A percentile compares a stretch with the other conserved stretches of the same genome.
Evolutionary conservation across 331 rosid genomes (phyloP).

Genomic region (Quercus tomentella): DNA sequence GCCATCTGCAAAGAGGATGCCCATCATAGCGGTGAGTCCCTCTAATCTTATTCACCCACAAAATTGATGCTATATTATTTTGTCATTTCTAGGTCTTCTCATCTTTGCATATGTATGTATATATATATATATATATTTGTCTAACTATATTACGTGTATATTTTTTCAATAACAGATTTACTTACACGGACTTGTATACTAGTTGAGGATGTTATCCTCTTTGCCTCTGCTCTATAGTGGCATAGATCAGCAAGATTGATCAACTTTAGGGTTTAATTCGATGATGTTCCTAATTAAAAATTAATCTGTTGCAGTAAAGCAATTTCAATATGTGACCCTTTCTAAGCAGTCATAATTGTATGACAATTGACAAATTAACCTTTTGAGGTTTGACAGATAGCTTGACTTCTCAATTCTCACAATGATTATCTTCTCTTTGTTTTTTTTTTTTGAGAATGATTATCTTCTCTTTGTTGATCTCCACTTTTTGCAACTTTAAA

Average conservation of each 20-base stretch:
- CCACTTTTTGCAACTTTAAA: no score
- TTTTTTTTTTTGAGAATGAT: no score
- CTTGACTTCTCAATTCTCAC: no score
- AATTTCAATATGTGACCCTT: not conserved
- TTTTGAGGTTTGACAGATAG: not conserved
- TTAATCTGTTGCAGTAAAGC: no score
- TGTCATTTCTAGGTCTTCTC: not conserved
- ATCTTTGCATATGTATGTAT: not conserved
- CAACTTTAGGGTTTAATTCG: not conserved
- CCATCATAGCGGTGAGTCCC: constrained; percentile 74
- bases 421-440: no score
- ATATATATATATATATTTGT: not conserved
- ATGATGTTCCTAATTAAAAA: not conserved
- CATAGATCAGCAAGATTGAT: not conserved
- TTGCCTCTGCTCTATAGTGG: not conserved
- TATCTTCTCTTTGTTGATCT: no score
- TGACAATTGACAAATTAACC: no score
- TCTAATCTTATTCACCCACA: not conserved
- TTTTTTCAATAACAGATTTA: not conserved
- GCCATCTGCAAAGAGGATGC: constrained; percentile 41
- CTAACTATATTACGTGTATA: not conserved
- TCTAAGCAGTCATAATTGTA: not conserved
- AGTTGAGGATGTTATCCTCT: not conserved
- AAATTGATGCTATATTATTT: not conserved
- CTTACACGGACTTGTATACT: not conserved